Evolutionary conservation across 768 basidiomycete genomes (phyloP).

Genomic region (Suillus placidus): DNA sequence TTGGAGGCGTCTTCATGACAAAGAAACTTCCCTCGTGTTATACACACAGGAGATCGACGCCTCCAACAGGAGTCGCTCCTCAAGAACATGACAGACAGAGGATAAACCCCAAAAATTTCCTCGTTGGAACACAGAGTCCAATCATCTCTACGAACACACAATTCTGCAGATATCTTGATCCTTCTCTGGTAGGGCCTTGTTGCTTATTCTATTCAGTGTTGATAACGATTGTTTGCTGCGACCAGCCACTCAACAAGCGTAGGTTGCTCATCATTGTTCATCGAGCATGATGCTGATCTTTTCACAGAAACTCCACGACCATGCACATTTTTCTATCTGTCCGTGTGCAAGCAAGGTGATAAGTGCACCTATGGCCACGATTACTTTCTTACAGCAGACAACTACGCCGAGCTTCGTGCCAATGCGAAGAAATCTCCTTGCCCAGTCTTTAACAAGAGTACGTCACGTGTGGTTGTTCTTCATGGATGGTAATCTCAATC

Average conservation of each 20-base stretch:
- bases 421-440: constrained; percentile 41
- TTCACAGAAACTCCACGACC: constrained; percentile 39
- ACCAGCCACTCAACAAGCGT: constrained; percentile 38
- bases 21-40: constrained; percentile 24
- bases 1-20: constrained; percentile 41
- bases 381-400: constrained; percentile 31
- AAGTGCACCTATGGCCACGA: constrained; percentile 40
- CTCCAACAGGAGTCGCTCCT: constrained; percentile 9
- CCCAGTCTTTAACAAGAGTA: constrained; percentile 33
- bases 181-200: constrained; percentile 9
- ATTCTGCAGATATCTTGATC: constrained; percentile 12
- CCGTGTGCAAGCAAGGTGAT: constrained; percentile 32
- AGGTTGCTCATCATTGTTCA: constrained; percentile 8
- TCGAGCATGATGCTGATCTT: background rate
- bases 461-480: constrained; percentile 1
- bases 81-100: constrained; percentile 31
- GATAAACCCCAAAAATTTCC: constrained; percentile 2
- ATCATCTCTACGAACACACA: background rate
- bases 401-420: constrained; percentile 32
- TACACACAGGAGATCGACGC: constrained; percentile 7
- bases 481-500: background rate
- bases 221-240: background rate
- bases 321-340: constrained; percentile 41
- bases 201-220: background rate
- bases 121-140: constrained; percentile 4